A percentile compares a stretch with the other conserved stretches of the same genome.
phyloP scores from a whole-genome alignment of 257 asterid species.

The Scutellaria barbata region DNA sequence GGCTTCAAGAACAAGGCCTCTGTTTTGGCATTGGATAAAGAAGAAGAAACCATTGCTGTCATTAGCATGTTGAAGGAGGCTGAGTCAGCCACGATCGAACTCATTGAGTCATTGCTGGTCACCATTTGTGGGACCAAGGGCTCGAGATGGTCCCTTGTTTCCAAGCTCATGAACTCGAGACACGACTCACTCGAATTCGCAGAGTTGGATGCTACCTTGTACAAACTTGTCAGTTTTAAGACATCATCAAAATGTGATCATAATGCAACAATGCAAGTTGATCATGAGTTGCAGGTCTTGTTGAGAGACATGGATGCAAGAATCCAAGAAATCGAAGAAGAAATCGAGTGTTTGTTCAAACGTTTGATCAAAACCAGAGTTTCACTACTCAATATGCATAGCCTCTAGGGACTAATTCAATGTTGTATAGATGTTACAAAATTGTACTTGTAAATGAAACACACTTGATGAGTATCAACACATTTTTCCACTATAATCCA shows the following conservation, averaged over 20 bases:
- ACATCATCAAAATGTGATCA: background rate
- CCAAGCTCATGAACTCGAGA: slow-evolving; percentile 37
- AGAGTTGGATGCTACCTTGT: slow-evolving; percentile 37
- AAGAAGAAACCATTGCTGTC: slow-evolving; percentile 39
- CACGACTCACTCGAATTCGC: slow-evolving; percentile 30
- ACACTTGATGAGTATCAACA: too few relatives aligned
- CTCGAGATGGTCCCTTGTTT: slow-evolving; percentile 44
- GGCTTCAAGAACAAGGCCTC: slow-evolving; percentile 28
- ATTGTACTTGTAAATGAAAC: background rate
- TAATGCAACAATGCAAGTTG: slow-evolving; percentile 23
- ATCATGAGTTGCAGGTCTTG: slow-evolving; percentile 30
- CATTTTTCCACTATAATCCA: too few relatives aligned
- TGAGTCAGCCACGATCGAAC: slow-evolving; percentile 37
- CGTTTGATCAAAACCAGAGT: slow-evolving; percentile 49
- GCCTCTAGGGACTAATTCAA: slow-evolving; percentile 15
- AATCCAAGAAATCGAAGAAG: slow-evolving; percentile 39
- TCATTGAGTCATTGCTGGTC: slow-evolving; percentile 42
- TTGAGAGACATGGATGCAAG: slow-evolving; percentile 37
- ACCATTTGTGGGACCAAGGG: slow-evolving; percentile 31
- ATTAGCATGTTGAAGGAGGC: slow-evolving; percentile 45
- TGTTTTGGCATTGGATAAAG: slow-evolving; percentile 31
- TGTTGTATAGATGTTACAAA: slow-evolving; percentile 10
- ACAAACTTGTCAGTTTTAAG: slow-evolving; percentile 38
- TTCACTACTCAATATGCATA: slow-evolving; percentile 47
- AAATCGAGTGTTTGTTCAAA: slow-evolving; percentile 42